Conservation (phyloP, 345 rosid genomes). For the Eucalyptus curtisii region DNA sequence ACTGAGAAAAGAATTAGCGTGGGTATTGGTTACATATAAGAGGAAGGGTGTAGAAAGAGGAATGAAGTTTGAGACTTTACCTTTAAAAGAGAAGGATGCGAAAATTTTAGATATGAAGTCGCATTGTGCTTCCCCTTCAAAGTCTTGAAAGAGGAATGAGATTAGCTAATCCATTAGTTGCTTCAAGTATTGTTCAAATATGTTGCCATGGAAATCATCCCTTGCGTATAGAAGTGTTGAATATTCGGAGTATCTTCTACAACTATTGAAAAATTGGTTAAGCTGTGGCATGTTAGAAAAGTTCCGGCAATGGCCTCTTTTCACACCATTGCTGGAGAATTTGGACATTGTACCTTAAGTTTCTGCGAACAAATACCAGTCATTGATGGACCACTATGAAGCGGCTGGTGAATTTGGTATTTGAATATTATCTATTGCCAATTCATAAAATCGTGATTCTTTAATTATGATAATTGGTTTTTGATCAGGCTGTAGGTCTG, state of each 20-base stretch:
- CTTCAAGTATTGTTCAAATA: neutral
- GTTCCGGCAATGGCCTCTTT: neutral
- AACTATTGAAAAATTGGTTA: neutral
- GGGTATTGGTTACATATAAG: neutral
- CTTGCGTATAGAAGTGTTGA: neutral
- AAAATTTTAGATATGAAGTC: neutral
- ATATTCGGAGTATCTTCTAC: neutral
- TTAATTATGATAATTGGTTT: neutral
- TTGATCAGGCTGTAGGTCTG: constrained; percentile 35
- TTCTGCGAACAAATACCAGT: neutral
- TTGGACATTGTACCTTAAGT: neutral
- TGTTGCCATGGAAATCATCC: neutral
- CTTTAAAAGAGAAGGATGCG: neutral
- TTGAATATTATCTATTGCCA: neutral
- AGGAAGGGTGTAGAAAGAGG: neutral
- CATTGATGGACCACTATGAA: neutral
- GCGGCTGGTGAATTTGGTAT: neutral
- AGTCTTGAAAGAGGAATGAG: neutral
- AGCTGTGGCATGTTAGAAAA: neutral
- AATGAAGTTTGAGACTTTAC: neutral
- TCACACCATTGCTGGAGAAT: neutral
- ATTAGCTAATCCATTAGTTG: neutral
- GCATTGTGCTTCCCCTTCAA: neutral
- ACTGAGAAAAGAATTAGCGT: neutral
- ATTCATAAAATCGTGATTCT: neutral